phyloP scores from a whole-genome alignment of 441 rosid genomes.

The Eruca vesicaria region DNA sequence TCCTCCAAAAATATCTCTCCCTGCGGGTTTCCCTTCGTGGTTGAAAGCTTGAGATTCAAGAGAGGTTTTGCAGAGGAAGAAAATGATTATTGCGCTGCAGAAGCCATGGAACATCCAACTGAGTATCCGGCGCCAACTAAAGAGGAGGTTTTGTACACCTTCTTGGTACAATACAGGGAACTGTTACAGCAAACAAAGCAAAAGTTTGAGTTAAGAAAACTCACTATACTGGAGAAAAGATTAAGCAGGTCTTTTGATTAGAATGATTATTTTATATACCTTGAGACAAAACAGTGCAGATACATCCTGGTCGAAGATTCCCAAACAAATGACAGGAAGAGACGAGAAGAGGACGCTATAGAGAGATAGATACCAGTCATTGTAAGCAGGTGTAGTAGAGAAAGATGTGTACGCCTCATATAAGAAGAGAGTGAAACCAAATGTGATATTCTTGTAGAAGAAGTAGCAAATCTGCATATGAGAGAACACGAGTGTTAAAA shows the following conservation, averaged over 20 bases:
- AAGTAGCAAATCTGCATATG: slow-evolving; percentile 70
- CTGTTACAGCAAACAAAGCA: slow-evolving; percentile 38
- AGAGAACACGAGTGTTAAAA: slow-evolving; percentile 12
- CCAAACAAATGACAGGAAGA: slow-evolving; percentile 57
- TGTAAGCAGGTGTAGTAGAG: slow-evolving; percentile 60
- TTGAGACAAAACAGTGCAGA: slow-evolving; percentile 61
- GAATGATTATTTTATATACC: slow-evolving; percentile 39
- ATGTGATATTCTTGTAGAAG: slow-evolving; percentile 71
- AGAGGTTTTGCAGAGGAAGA: slow-evolving; percentile 57
- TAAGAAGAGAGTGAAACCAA: slow-evolving; percentile 62
- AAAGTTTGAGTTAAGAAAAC: slow-evolving; percentile 2
- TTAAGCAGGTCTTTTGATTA: slow-evolving; percentile 4
- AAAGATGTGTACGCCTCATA: slow-evolving; percentile 59
- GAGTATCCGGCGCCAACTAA: slow-evolving; percentile 62
- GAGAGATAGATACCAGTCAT: slow-evolving; percentile 69
- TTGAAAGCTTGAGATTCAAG: slow-evolving; percentile 61
- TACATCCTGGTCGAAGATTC: slow-evolving; percentile 73
- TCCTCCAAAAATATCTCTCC: slow-evolving; percentile 51
- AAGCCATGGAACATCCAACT: slow-evolving; percentile 72
- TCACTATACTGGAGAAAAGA: neutral
- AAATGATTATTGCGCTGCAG: slow-evolving; percentile 46
- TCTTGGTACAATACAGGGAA: slow-evolving; percentile 75
- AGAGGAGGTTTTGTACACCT: slow-evolving; percentile 67
- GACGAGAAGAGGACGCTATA: slow-evolving; percentile 67
- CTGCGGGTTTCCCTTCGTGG: slow-evolving; percentile 46